Base-by-base conservation (phyloP, 2,329 filamentous ascomycete species). In the Orbilia ellipsospora region DNA sequence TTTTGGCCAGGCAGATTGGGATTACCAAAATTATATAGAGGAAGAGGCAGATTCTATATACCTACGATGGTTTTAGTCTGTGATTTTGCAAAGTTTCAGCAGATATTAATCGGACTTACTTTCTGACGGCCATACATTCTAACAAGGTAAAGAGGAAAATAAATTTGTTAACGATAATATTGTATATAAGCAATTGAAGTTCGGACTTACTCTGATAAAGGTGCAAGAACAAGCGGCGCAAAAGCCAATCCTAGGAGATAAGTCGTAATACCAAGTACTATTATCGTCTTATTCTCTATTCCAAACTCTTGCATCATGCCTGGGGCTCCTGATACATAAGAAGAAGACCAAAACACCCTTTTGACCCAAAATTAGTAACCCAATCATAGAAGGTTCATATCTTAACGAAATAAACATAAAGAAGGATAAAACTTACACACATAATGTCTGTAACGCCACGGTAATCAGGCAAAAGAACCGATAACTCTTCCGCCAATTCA, bases 221-320 rank as follows among this genome's bases (percentile, higher is more conserved):
- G 92, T 0, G 92, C 92, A 50, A 93, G 85, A 31, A 95, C 83
- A 72, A 95, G 83, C 40, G 88, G 90, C 0, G 92, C 92, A 0
- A 86, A 82, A 0, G 91, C 92, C 55, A 95, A 85, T 4, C 92
- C 92, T 23, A 92, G 81, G 7, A 95, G 85, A 80, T 95, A 96
- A 0, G 90, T 90, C 0, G 92, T 95, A 52, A 96, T 84, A 4
- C 92, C 92, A 1, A 95, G 83, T 0, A 92, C 91, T 0, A 90
- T 86, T n/a, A 90, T 82, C 0, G 88, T 88, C 40, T 87, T 85
- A 13, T 84, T 85, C 5, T 83, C 80, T 16, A 88, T 84, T 44
- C 85, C 82, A 78, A 93, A 94, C 61, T 92, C 89, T 13, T 85
- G 81, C 79, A 88, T 87, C 81, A 96, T 73, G 7, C 69, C 69